Conservation (phyloP, 306 rosid species). For the Glycine soja region DNA sequence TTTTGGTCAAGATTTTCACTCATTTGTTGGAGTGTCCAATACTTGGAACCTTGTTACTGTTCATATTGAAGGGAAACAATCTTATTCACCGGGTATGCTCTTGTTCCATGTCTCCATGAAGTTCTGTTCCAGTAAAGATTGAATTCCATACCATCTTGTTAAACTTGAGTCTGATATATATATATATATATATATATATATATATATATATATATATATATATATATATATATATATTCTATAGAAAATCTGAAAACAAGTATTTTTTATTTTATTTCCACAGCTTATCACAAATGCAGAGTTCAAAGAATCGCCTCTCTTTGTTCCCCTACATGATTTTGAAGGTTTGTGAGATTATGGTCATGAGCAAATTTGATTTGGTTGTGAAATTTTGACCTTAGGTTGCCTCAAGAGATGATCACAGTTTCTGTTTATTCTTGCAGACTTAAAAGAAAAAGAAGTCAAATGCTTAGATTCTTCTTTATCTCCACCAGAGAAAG, state of each 20-base stretch:
- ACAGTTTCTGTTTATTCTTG: slow-evolving; percentile 30
- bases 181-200: no score
- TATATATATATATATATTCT: no score
- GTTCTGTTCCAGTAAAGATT: slow-evolving; percentile 10
- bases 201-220: no score
- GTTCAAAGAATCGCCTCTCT: slow-evolving; percentile 74
- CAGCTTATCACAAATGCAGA: slow-evolving; percentile 85
- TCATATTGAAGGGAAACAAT: slow-evolving; percentile 74
- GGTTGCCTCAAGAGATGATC: not conserved
- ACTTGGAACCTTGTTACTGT: slow-evolving; percentile 68
- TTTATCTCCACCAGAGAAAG: slow-evolving; percentile 68
- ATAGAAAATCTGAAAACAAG: not conserved
- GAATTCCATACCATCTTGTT: not conserved
- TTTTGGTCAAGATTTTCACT: slow-evolving; percentile 69
- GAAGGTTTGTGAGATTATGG: slow-evolving; percentile 57
- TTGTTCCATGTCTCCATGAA: slow-evolving; percentile 6
- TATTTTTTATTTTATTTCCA: slow-evolving; percentile 34
- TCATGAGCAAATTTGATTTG: not conserved
- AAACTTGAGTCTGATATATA: not conserved
- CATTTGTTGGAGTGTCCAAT: slow-evolving; percentile 72
- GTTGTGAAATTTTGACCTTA: not conserved
- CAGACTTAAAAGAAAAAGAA: slow-evolving; percentile 64
- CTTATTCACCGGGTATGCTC: slow-evolving; percentile 73
- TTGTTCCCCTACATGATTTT: slow-evolving; percentile 72
- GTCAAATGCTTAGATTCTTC: slow-evolving; percentile 63